Percentiles rank a stretch among this genome's conserved stretches.
phyloP scores from a whole-genome alignment of 2,329 filamentous ascomycete genomes.

The Pestalotiopsis sp. region DNA sequence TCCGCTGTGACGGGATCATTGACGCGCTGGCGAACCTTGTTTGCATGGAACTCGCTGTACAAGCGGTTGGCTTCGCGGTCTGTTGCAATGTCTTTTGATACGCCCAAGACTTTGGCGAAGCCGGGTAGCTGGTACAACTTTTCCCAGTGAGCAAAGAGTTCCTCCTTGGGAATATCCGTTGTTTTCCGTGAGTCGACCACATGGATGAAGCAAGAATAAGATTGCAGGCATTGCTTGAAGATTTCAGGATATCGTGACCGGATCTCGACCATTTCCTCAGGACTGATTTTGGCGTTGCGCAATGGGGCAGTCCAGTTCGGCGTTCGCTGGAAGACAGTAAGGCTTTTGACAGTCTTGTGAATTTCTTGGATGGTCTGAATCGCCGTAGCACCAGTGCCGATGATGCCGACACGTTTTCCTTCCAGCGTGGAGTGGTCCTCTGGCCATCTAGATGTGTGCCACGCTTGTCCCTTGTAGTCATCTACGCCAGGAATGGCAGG shows the following conservation, averaged over 20 bases:
- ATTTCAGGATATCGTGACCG: slow-evolving; percentile 31
- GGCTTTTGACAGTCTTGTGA: slow-evolving; percentile 20
- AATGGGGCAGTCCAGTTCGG: slow-evolving; percentile 28
- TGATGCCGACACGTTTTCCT: slow-evolving; percentile 29
- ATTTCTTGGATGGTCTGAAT: slow-evolving; percentile 32
- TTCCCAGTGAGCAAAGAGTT: slow-evolving; percentile 30
- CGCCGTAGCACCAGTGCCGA: slow-evolving; percentile 31
- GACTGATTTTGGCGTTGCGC: slow-evolving; percentile 25
- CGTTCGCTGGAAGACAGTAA: slow-evolving; percentile 27
- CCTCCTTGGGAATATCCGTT: slow-evolving; percentile 31
- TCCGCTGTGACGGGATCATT: slow-evolving; percentile 36
- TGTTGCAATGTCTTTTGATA: slow-evolving; percentile 29
- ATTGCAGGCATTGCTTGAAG: slow-evolving; percentile 26
- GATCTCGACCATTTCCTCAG: slow-evolving; percentile 30
- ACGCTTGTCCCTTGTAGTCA: slow-evolving; percentile 27
- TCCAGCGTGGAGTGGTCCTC: slow-evolving; percentile 17
- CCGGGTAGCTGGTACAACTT: slow-evolving; percentile 37
- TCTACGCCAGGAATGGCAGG: slow-evolving; percentile 33
- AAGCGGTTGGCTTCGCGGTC: slow-evolving; percentile 28
- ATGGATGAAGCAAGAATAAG: slow-evolving; percentile 31
- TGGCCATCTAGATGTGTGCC: slow-evolving; percentile 30
- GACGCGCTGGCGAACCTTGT: slow-evolving; percentile 36
- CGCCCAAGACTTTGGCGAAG: slow-evolving; percentile 35
- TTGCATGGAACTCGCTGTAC: slow-evolving; percentile 29
- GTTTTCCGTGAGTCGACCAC: slow-evolving; percentile 27